phyloP scores from a whole-genome alignment of 805 yeast genomes.

The Myxozyma neotropica region DNA sequence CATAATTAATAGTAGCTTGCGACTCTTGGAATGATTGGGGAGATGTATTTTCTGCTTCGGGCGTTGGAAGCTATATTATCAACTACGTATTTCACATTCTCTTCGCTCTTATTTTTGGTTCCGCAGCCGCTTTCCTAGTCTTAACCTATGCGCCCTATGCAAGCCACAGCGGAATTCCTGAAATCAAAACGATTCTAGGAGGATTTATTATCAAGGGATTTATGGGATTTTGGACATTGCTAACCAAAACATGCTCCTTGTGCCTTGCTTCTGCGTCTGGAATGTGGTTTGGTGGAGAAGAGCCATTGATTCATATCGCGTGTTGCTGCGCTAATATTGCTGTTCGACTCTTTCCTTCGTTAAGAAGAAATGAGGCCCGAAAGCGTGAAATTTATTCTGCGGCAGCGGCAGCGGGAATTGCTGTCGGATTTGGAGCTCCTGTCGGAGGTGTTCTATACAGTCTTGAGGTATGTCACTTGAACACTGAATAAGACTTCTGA shows the following conservation, averaged over 20 bases:
- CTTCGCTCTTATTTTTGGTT: slow-evolving; percentile 47
- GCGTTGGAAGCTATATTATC: slow-evolving; percentile 40
- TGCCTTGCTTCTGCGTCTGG: slow-evolving; percentile 73
- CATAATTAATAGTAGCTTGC: slow-evolving; percentile 44
- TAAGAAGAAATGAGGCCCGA: slow-evolving; percentile 48
- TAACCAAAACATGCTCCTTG: slow-evolving; percentile 60
- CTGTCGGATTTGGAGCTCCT: slow-evolving; percentile 84
- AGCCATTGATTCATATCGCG: slow-evolving; percentile 81
- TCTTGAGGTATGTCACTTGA: slow-evolving; percentile 17
- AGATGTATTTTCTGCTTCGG: slow-evolving; percentile 37
- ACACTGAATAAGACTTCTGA: background rate
- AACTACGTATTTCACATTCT: slow-evolving; percentile 47
- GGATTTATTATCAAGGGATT: slow-evolving; percentile 63
- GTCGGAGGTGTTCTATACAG: slow-evolving; percentile 85
- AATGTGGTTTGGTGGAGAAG: slow-evolving; percentile 82
- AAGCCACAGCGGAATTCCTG: slow-evolving; percentile 69
- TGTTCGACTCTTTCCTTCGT: slow-evolving; percentile 42
- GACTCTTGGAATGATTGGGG: slow-evolving; percentile 44
- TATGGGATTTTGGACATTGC: slow-evolving; percentile 55
- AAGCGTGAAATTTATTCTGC: slow-evolving; percentile 70
- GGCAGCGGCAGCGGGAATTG: slow-evolving; percentile 80
- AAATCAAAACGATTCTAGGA: slow-evolving; percentile 65
- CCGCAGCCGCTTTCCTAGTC: slow-evolving; percentile 45
- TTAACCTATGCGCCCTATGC: slow-evolving; percentile 45
- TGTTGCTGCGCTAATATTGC: slow-evolving; percentile 56